Evolutionary conservation across 257 asterid genomes (phyloP), one percentile per base, ranked within the genome.

Genomic region (Avicennia marina): DNA sequence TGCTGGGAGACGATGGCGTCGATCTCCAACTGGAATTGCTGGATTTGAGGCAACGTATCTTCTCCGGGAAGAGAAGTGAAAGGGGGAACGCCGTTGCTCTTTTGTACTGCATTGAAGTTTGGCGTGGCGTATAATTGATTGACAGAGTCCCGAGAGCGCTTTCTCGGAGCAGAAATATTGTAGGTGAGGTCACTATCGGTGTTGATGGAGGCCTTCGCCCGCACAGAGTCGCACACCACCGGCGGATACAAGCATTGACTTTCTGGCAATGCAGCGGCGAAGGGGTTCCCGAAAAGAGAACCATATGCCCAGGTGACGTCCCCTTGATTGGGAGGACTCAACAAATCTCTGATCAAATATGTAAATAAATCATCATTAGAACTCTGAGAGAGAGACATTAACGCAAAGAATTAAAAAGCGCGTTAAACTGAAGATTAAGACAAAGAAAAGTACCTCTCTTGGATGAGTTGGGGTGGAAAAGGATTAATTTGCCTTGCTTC

Each of bases 401-500:
- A 13, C 2, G 0, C 4, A 8, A 15, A 16, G 3, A 29, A 7
- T 24, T 7, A 8, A 22, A 0, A 26, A 7, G 16, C 12, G n/a
- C n/a, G n/a, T n/a, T n/a, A n/a, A n/a, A n/a, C n/a, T n/a, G n/a
- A n/a, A n/a, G 25, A 29, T n/a, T 3, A 22, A 48, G 29, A 5
- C 3, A 12, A 11, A 12, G 13, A 54, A 19, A 32, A 15, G 27
- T 49, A 76, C 86, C 86, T 72, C 66, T 74, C 71, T 10, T 51
- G 78, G 18, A 19, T 17, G 27, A 19, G 27, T 18, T 46, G 53
- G 11, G 25, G 24, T 17, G 81, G 59, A 6, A 80, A 70, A 20
- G 62, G 81, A 71, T 77, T 72, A 54, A 65, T 73, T 70, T 80
- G 83, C 57, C 65, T 78, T n/a, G 96, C 95, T 70, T 84, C 96